phyloP scores from a whole-genome alignment of 805 yeast species.

The Pachysolen tannophilus region DNA sequence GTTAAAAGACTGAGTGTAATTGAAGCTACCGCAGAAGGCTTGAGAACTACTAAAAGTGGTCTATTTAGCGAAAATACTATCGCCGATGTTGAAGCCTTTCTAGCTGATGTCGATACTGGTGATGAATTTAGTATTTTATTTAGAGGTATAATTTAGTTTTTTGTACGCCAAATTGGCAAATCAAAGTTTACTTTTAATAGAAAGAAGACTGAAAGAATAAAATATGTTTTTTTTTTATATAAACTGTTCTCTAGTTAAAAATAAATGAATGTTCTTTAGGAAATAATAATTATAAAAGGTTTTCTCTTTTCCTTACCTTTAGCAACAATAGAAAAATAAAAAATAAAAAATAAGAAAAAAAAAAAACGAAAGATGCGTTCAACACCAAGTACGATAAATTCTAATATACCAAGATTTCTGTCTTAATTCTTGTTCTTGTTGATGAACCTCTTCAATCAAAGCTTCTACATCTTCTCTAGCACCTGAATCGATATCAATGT shows the following conservation, averaged over 20 bases:
- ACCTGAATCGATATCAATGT: conserved; percentile 57
- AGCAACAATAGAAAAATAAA: too few relatives aligned
- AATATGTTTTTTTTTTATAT: not conserved
- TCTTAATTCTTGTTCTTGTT: conserved; percentile 28
- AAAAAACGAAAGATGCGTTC: too few relatives aligned
- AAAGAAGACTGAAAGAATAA: not conserved
- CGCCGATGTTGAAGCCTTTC: conserved; percentile 64
- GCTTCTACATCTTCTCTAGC: conserved; percentile 50
- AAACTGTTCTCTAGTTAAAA: not conserved
- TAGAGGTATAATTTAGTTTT: conserved; percentile 14
- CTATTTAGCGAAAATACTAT: conserved; percentile 68
- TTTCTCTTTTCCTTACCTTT: too few relatives aligned
- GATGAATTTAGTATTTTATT: conserved; percentile 32
- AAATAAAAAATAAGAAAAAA: too few relatives aligned
- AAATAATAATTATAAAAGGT: too few relatives aligned
- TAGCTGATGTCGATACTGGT: conserved; percentile 41
- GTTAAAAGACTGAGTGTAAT: conserved; percentile 60
- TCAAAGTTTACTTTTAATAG: too few relatives aligned
- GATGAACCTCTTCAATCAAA: conserved; percentile 43
- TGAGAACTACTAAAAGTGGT: conserved; percentile 68
- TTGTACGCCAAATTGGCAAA: not conserved
- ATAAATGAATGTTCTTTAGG: not conserved
- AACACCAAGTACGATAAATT: conserved; percentile 35
- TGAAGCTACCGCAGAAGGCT: conserved; percentile 72
- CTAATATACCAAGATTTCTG: conserved; percentile 23